Percentiles rank a stretch among this genome's conserved stretches.
Conservation (phyloP, 148 eudicot species). For the Vaccinium myrtillus region DNA sequence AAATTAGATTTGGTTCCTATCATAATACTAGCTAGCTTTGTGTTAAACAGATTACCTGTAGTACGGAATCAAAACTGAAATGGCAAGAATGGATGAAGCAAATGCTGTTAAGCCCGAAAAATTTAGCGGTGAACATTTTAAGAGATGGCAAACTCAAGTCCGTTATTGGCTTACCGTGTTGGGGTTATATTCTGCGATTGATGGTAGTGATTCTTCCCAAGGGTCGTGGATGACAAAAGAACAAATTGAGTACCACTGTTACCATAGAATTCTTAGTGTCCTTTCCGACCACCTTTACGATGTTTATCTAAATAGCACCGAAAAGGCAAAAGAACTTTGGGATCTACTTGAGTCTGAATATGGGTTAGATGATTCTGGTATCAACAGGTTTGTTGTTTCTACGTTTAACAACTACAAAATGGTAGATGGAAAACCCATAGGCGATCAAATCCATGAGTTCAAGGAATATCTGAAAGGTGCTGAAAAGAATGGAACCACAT, state of each 20-base stretch:
- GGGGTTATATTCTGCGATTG: background rate
- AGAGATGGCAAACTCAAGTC: background rate
- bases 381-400: background rate
- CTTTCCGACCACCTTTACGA: background rate
- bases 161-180: background rate
- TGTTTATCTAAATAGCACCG: background rate
- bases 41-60: no score
- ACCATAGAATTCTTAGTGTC: background rate
- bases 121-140: background rate
- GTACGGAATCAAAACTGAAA: no score
- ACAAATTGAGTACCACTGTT: background rate
- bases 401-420: conserved; percentile 5
- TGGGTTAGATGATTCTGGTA: background rate
- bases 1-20: no score
- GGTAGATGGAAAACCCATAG: background rate
- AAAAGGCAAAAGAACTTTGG: background rate
- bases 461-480: background rate
- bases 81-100: background rate
- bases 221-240: background rate
- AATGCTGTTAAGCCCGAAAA: background rate
- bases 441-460: conserved; percentile 1
- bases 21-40: no score
- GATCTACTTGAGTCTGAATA: background rate
- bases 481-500: no score
- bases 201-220: background rate